Conservation (phyloP, 371 early-diverging fungal genomes). For the Basidiobolus meristosporus region DNA sequence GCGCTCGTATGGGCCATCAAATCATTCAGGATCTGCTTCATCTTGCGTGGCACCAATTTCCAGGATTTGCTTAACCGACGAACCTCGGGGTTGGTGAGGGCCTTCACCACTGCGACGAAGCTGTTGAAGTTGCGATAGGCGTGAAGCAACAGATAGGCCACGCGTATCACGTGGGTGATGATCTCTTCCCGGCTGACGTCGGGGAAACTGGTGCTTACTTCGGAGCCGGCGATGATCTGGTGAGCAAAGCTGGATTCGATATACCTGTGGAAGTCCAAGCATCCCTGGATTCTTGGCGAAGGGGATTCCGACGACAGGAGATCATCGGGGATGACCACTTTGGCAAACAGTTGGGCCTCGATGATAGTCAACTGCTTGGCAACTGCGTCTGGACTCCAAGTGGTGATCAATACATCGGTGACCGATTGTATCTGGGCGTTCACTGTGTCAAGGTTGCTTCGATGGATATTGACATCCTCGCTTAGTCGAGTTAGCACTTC, state of each 20-base stretch:
- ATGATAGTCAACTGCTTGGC: conserved; percentile 38
- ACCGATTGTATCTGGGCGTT: conserved; percentile 23
- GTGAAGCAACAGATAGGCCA: conserved; percentile 29
- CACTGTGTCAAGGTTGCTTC: conserved; percentile 22
- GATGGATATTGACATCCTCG: conserved; percentile 25
- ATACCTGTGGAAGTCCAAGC: conserved; percentile 41
- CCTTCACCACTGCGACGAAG: conserved; percentile 31
- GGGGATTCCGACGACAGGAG: conserved; percentile 8
- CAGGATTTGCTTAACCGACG: conserved; percentile 26
- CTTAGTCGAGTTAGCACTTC: conserved; percentile 13
- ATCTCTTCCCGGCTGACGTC: conserved; percentile 13
- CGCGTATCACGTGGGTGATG: conserved; percentile 24
- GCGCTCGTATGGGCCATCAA: too few species aligned
- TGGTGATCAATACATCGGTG: conserved; percentile 13
- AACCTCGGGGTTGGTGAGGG: conserved; percentile 34
- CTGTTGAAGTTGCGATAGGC: conserved; percentile 48
- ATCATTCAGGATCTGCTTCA: too few species aligned
- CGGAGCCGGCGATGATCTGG: conserved; percentile 12
- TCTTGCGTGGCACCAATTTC: conserved; percentile 21
- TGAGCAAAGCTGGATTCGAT: conserved; percentile 33
- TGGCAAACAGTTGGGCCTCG: conserved; percentile 22
- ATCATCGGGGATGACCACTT: conserved; percentile 22
- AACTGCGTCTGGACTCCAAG: conserved; percentile 26
- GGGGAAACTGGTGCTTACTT: too few species aligned
- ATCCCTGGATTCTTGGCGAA: conserved; percentile 8